Base-by-base conservation (phyloP, 1,284 basidiomycete species). In the Lentinula novae-zelandiae region DNA sequence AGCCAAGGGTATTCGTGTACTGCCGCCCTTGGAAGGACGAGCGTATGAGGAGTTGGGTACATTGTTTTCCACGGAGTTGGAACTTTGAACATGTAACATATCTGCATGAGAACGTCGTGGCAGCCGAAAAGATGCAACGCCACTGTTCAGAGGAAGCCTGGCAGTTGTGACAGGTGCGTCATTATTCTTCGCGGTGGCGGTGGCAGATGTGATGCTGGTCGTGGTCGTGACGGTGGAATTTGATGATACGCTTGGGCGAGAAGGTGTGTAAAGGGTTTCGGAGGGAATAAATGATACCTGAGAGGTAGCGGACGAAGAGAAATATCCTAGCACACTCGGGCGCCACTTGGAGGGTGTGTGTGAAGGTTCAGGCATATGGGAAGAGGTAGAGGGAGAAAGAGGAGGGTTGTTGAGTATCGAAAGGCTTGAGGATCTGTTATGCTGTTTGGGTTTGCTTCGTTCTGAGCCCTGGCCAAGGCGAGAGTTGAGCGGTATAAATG, bases 191-290 rank as follows among this genome's bases (percentile, higher is more conserved):
- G 78, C 78, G 15, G 75, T 72, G 15, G 76, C 73, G 3, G 78
- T 78, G 56, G 72, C 70, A 15, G 83, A 82, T 44, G 80, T 82
- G 66, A 75, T 82, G 36, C 86, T 87, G 55, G 82, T 42, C 6
- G 51, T 48, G 8, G 63, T 55, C 1, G 46, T 60, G n/a, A 44
- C 52, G 13, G 63, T 64, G 27, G 54, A 77, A 9, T 77, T 79
- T 17, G 87, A 89, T 44, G 86, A 89, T 61, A 87, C 78, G 68
- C 87, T 89, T 9, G 85, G 85, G 34, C 87, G 81, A 31, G 87
- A 82, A 50, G 77, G 81, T 36, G 81, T 72, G 60, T 75, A 76
- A 22, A 69, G 67, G 22, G 75, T 69, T 58, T 82, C 80, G 10
- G 77, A 73, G 60, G 67, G 72, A 61, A 68, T 68, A 61, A 73